Evolutionary conservation across 2,329 filamentous ascomycete genomes (phyloP).

Genomic region (Penicillium sp.): DNA sequence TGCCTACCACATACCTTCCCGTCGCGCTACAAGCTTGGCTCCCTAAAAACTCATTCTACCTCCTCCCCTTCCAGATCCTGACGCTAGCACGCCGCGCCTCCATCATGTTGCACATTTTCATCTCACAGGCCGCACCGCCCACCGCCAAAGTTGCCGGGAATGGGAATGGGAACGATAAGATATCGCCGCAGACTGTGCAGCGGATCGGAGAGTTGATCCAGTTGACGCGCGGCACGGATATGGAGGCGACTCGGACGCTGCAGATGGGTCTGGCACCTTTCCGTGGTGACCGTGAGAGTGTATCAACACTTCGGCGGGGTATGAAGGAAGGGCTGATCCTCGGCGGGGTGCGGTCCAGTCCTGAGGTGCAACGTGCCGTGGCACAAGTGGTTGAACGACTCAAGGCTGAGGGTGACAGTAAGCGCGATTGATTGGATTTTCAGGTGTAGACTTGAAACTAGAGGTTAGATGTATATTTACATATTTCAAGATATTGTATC

Average conservation of each 20-base stretch:
- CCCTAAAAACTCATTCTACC: constrained; percentile 47
- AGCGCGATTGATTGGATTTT: constrained; percentile 18
- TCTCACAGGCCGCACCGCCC: constrained; percentile 75
- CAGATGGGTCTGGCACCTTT: constrained; percentile 81
- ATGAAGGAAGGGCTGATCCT: constrained; percentile 86
- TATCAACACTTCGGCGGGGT: constrained; percentile 65
- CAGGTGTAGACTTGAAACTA: background rate
- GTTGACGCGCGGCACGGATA: constrained; percentile 60
- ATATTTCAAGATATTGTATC: background rate
- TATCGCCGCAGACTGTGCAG: constrained; percentile 55
- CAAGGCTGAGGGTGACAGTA: constrained; percentile 38
- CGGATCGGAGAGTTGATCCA: constrained; percentile 67
- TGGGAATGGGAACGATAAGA: constrained; percentile 29
- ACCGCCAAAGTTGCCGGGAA: constrained; percentile 44
- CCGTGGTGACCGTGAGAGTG: constrained; percentile 65
- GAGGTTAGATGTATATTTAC: constrained; percentile 1
- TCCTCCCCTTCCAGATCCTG: constrained; percentile 81
- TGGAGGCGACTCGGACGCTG: constrained; percentile 69
- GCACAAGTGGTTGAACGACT: constrained; percentile 64
- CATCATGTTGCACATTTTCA: constrained; percentile 77
- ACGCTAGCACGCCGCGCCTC: constrained; percentile 71
- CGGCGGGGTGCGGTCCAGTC: constrained; percentile 76
- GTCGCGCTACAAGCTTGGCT: constrained; percentile 29
- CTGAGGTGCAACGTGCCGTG: constrained; percentile 79
- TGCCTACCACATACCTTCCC: constrained; percentile 37